phyloP scores from a whole-genome alignment of 192 early-diverging fungal genomes.

The Coemansia pectinata region DNA sequence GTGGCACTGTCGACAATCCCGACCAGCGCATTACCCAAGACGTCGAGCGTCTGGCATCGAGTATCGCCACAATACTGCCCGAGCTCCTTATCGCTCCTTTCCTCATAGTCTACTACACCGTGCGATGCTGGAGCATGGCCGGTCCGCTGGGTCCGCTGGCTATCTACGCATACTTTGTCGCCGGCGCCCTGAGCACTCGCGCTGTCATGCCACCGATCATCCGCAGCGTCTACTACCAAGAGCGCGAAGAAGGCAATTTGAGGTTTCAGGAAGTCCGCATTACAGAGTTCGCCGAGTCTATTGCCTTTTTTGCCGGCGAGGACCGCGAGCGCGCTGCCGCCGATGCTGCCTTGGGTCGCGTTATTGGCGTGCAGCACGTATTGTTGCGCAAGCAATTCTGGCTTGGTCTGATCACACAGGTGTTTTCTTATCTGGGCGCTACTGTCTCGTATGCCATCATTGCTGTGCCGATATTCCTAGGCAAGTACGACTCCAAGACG shows the following conservation, averaged over 20 bases:
- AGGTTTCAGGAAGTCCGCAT: slow-evolving; percentile 73
- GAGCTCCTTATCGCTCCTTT: slow-evolving; percentile 72
- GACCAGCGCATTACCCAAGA: slow-evolving; percentile 93
- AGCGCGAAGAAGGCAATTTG: slow-evolving; percentile 81
- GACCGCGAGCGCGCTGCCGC: slow-evolving; percentile 60
- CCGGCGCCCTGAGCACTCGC: slow-evolving; percentile 64
- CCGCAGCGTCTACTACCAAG: slow-evolving; percentile 68
- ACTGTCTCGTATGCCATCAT: slow-evolving; percentile 81
- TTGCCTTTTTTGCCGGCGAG: slow-evolving; percentile 83
- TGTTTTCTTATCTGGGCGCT: slow-evolving; percentile 75
- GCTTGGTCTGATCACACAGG: slow-evolving; percentile 58
- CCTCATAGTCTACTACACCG: slow-evolving; percentile 79
- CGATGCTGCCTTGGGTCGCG: slow-evolving; percentile 54
- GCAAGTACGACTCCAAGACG: slow-evolving; percentile 71
- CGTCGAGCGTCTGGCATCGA: slow-evolving; percentile 70
- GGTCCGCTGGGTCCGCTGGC: slow-evolving; percentile 68
- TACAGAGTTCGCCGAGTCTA: slow-evolving; percentile 72
- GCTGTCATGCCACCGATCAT: slow-evolving; percentile 75
- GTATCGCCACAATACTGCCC: slow-evolving; percentile 55
- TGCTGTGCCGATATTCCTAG: slow-evolving; percentile 78
- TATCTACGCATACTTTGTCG: slow-evolving; percentile 72
- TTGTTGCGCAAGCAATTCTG: slow-evolving; percentile 59
- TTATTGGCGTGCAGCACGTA: slow-evolving; percentile 58
- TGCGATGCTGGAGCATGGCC: slow-evolving; percentile 64
- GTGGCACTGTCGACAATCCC: slow-evolving; percentile 70